Conservation (phyloP, 2,329 filamentous ascomycete genomes). For the Trichoderma simmonsii region DNA sequence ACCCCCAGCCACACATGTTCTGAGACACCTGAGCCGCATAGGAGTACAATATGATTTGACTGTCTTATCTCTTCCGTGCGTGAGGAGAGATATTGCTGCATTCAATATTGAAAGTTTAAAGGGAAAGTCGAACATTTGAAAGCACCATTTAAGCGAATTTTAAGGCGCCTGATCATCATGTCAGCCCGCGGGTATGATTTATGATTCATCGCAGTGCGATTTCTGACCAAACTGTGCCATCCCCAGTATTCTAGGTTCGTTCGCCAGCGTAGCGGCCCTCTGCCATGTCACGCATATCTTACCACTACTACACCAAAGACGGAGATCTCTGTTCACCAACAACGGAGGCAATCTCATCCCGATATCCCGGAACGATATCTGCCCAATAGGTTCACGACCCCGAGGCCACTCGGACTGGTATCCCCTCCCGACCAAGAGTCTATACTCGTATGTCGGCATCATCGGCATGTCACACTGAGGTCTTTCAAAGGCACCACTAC, state of each 20-base stretch:
- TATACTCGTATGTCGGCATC: background rate
- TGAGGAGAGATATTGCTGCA: background rate
- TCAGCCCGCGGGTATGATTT: background rate
- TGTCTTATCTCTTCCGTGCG: background rate
- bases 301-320: background rate
- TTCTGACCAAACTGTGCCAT: background rate
- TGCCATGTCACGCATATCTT: background rate
- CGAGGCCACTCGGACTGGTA: background rate
- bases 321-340: background rate
- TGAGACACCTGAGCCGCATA: background rate
- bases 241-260: constrained; percentile 9
- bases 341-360: background rate
- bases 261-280: background rate
- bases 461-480: background rate
- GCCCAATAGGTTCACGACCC: background rate
- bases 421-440: background rate
- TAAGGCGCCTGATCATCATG: background rate
- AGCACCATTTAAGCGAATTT: background rate
- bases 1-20: background rate
- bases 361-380: background rate
- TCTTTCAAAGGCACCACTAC: background rate
- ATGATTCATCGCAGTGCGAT: constrained; percentile 7
- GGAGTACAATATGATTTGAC: background rate
- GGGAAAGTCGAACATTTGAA: background rate
- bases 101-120: background rate